These are phyloP conservation scores for Samsoniella hepiali DNA, from an alignment of 2,329 filamentous ascomycete species.

Conservation along the genomic window DNA sequence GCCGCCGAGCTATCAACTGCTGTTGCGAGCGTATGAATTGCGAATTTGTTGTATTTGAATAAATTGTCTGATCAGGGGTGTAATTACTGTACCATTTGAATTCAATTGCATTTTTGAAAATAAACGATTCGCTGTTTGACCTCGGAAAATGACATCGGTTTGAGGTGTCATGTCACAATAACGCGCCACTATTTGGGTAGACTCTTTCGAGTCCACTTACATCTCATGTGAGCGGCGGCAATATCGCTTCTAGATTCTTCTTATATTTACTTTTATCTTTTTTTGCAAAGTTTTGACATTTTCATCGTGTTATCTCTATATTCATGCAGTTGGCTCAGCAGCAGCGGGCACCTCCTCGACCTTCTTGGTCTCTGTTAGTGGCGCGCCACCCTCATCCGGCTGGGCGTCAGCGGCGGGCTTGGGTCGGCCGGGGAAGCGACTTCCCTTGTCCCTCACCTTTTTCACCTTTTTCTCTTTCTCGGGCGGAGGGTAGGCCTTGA, in stretches of 20 bases:
- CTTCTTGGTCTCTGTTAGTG: background rate
- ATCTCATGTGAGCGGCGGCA: background rate
- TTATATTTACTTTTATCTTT: background rate
- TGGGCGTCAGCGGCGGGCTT: conserved; percentile 13
- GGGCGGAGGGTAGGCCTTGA: conserved; percentile 75
- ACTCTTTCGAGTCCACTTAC: background rate
- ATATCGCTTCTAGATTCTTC: background rate
- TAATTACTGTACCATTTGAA: too few species aligned
- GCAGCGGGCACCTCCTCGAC: background rate
- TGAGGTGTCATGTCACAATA: background rate
- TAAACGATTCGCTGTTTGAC: too few species aligned
- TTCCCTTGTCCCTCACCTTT: conserved; percentile 74
- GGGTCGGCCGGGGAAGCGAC: conserved; percentile 52
- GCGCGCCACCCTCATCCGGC: background rate
- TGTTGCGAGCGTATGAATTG: background rate
- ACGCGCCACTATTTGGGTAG: background rate
- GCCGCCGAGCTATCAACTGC: background rate
- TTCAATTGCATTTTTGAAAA: too few species aligned
- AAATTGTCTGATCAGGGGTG: too few species aligned
- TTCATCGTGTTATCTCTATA: background rate
- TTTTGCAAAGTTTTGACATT: background rate
- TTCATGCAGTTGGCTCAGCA: conserved; percentile 4
- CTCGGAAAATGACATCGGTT: too few species aligned
- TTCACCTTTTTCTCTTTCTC: conserved; percentile 70
- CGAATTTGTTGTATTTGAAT: background rate